Conservation (phyloP, 768 basidiomycete genomes). For the Russula sp. region DNA sequence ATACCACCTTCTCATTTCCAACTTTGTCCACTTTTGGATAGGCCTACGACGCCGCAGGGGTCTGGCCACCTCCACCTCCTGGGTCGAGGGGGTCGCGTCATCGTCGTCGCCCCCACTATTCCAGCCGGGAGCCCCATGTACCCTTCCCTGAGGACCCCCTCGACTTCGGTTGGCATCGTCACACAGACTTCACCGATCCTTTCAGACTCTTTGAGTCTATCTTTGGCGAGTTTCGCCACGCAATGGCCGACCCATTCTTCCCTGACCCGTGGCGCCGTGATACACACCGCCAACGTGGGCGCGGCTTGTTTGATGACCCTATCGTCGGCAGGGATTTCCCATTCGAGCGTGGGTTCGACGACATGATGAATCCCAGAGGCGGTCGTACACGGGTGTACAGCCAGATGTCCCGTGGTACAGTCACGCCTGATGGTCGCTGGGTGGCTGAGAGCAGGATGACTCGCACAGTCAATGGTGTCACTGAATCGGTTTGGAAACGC, state of each 20-base stretch:
- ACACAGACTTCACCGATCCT: conserved; percentile 60
- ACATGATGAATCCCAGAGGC: conserved; percentile 8
- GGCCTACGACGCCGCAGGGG: conserved; percentile 64
- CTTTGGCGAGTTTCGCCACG: conserved; percentile 37
- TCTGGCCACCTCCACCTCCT: conserved; percentile 59
- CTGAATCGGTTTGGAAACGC: conserved; percentile 47
- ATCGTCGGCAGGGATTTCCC: conserved; percentile 6
- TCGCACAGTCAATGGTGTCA: conserved; percentile 59
- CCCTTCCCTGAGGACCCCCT: conserved; percentile 16
- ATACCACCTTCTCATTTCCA: conserved; percentile 1
- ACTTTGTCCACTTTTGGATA: conserved; percentile 23
- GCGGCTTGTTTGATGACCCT: conserved; percentile 13
- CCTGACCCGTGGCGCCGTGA: conserved; percentile 18
- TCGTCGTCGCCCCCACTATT: conserved; percentile 9
- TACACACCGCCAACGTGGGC: neutral
- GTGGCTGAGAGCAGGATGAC: conserved; percentile 49
- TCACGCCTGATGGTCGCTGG: conserved; percentile 35
- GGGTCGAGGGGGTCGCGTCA: conserved; percentile 4
- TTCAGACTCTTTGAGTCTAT: conserved; percentile 68
- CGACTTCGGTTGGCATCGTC: conserved; percentile 34
- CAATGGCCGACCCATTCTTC: conserved; percentile 32
- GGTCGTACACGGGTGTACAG: conserved; percentile 22
- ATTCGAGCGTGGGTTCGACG: conserved; percentile 16
- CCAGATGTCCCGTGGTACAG: conserved; percentile 25
- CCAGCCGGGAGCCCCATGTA: conserved; percentile 1